Base-by-base conservation (phyloP, 2,329 filamentous ascomycete species). In the Diaporthe citrichinensis region DNA sequence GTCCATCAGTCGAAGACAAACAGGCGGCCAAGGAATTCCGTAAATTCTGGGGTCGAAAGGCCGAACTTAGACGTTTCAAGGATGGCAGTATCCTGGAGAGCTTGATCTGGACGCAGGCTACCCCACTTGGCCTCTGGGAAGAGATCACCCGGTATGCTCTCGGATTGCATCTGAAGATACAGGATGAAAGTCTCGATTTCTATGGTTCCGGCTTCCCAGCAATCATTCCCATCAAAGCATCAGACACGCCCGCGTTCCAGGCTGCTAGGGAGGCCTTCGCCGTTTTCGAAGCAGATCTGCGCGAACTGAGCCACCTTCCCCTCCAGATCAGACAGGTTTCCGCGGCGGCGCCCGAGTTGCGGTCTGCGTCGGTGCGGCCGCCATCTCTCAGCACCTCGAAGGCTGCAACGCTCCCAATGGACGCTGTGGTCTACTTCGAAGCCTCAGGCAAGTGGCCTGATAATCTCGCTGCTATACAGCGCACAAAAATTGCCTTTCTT, bases 41-140 rank as follows among this genome's bases (percentile, higher is more conserved):
- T 49, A 91, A 93, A 46, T 98, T 99, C 82, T 99, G 97, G 97
- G 97, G 96, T 9, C 93, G 96, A 14, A 98, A 97, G 82, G 91
- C 97, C 1, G 97, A 99, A 83, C 88, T 99, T 61, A 92, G 97
- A 78, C 94, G 97, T 28, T 99, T 99, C 87, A 97, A 96, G 80
- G 95, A 98, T 81, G 97, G 97, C 31, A 96, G 93, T 79, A 98
- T 99, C 78, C 89, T 95, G 12, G 97, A 99, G 84, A 98, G 94
- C 80, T 87, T 98, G 41, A 93, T 98, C 28, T 99, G 97, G 97
- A 88, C 88, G 2, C 90, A 92, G 78, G 88, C 90, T 73, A 87
- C 90, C 1, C 86, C 91, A 1, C 86, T 88, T 3, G 90, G 92
- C 9, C 91, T 98, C 28, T 91, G 95, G 71, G 90, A 95, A 80